These are phyloP conservation scores for Solanum clarkiae DNA, from an alignment of 257 asterid genomes.

Conservation along the genomic window DNA sequence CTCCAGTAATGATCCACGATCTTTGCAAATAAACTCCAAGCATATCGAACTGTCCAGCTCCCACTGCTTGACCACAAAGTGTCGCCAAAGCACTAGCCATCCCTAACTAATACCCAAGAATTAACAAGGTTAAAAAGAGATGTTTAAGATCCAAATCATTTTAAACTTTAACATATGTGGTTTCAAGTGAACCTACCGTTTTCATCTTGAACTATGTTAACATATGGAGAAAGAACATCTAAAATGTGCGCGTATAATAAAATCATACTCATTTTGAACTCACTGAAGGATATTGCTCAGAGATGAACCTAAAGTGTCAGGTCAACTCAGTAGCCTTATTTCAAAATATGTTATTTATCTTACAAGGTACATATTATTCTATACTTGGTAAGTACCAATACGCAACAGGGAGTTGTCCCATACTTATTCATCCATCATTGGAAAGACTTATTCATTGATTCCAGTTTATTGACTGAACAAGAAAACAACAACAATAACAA, in stretches of 20 bases:
- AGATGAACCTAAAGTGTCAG: background rate
- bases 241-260: background rate
- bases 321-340: background rate
- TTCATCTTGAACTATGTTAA: too few relatives aligned
- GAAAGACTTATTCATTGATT: background rate
- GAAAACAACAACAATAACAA: too few relatives aligned
- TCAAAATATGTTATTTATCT: background rate
- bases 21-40: conserved; percentile 55
- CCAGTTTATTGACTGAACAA: background rate
- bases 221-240: background rate
- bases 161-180: background rate
- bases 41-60: conserved; percentile 50
- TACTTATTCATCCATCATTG: background rate
- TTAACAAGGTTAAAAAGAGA: background rate
- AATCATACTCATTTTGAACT: background rate
- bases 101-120: conserved; percentile 24
- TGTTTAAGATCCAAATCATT: background rate
- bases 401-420: background rate
- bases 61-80: conserved; percentile 59
- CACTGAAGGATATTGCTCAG: background rate
- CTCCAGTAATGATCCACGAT: conserved; percentile 41
- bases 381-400: background rate
- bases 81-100: conserved; percentile 70
- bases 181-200: background rate
- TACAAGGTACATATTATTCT: background rate